phyloP scores from a whole-genome alignment of 2,329 filamentous ascomycete genomes.

The Botrytis cinerea region DNA sequence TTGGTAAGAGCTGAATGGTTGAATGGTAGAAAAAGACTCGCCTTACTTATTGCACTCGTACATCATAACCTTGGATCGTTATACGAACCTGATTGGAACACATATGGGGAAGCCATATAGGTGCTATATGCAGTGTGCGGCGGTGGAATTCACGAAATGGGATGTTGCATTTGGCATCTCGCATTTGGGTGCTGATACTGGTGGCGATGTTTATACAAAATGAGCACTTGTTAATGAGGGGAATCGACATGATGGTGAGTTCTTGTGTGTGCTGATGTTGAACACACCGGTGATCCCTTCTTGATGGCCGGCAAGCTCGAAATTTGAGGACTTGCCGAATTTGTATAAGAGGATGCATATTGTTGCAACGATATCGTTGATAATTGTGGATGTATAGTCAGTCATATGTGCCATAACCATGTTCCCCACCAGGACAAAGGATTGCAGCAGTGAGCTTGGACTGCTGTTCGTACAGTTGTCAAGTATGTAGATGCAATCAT shows the following conservation, averaged over 20 bases:
- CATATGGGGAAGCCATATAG: not conserved
- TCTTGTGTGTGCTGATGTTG: not conserved
- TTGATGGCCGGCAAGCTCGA: not conserved
- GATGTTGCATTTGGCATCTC: constrained; percentile 7
- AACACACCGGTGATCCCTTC: not conserved
- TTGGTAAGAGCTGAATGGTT: not conserved
- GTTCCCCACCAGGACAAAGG: not conserved
- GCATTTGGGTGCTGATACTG: not conserved
- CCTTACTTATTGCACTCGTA: constrained; percentile 1
- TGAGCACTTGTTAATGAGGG: not conserved
- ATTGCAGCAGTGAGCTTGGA: constrained; percentile 3
- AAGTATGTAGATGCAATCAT: not conserved
- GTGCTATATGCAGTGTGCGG: not conserved
- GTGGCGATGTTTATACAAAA: not conserved
- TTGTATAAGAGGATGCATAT: not conserved
- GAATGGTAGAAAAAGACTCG: not conserved
- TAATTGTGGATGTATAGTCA: not conserved
- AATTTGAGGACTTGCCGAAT: not conserved
- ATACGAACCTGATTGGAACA: not conserved
- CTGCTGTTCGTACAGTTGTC: not conserved
- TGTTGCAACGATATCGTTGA: constrained; percentile 1
- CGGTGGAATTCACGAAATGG: constrained; percentile 2
- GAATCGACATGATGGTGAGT: not conserved
- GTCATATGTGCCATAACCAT: constrained; percentile 3
- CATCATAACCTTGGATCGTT: not conserved